Evolutionary conservation across 306 rosid genomes (phyloP).

Genomic region (peach (Prunus persica)): DNA sequence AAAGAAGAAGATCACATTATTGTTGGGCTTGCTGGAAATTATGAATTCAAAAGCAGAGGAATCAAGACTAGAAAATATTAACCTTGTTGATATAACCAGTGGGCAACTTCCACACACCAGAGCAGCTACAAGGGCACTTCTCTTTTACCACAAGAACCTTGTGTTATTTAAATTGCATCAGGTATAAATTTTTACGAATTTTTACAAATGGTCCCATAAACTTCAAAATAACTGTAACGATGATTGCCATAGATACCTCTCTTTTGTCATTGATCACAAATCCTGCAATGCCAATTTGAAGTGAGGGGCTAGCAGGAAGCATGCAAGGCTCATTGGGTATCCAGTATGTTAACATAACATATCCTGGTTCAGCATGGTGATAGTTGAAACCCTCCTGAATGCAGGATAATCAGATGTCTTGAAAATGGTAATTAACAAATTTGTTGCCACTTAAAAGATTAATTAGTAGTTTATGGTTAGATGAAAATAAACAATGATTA

Average conservation of each 20-base stretch:
- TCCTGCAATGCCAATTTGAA: conserved; percentile 41
- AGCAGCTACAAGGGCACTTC: conserved; percentile 37
- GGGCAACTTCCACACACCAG: conserved; percentile 37
- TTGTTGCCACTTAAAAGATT: no score
- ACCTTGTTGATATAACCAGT: conserved; percentile 49
- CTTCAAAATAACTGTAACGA: neutral
- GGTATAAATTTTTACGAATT: neutral
- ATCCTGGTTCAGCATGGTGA: conserved; percentile 50
- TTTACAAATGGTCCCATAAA: neutral
- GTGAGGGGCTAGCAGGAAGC: conserved; percentile 51
- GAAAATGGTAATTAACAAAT: neutral
- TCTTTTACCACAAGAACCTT: conserved; percentile 50
- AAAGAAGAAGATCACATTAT: neutral
- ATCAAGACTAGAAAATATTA: neutral
- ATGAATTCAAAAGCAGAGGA: neutral
- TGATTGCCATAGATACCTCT: conserved; percentile 21
- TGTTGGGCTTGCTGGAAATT: neutral
- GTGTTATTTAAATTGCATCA: neutral
- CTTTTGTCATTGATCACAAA: conserved; percentile 43
- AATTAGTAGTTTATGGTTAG: neutral
- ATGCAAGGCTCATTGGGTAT: conserved; percentile 34
- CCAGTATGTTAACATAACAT: conserved; percentile 45
- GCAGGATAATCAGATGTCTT: neutral
- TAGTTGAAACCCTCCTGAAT: conserved; percentile 49
- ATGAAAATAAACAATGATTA: neutral